Evolutionary conservation across 345 rosid genomes (phyloP).

Genomic region (Sonneratia caseolaris): DNA sequence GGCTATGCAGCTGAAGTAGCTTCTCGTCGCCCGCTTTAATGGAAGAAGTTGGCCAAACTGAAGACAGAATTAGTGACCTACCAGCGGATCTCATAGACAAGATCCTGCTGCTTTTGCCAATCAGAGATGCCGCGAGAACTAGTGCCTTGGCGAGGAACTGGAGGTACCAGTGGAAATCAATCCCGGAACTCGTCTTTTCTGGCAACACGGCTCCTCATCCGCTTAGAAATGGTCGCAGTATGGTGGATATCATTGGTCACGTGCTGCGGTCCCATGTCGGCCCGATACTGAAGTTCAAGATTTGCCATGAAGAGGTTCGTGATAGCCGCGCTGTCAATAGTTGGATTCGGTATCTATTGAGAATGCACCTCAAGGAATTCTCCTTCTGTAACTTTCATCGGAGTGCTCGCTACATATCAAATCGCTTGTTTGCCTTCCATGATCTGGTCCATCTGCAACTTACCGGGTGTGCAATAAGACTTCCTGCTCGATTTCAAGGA

Average conservation of each 20-base stretch:
- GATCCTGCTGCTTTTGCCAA: not conserved
- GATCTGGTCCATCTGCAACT: not conserved
- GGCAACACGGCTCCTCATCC: not conserved
- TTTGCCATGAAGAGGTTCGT: not conserved
- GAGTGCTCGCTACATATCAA: not conserved
- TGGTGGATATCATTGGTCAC: not conserved
- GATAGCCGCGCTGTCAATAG: not conserved
- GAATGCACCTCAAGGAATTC: not conserved
- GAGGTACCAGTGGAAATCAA: constrained; percentile 7
- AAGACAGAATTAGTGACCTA: not conserved
- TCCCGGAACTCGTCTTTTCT: constrained; percentile 1
- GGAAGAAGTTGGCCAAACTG: too few species aligned
- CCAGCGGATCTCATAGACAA: not conserved
- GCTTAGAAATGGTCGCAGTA: too few species aligned
- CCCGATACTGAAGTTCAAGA: not conserved
- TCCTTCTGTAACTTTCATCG: not conserved
- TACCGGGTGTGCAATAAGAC: not conserved
- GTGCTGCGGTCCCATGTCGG: not conserved
- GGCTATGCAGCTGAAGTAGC: too few species aligned
- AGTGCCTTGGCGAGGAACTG: constrained; percentile 7
- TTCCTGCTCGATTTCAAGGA: not conserved
- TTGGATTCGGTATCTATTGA: not conserved
- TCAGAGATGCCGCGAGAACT: constrained; percentile 8
- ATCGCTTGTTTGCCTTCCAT: not conserved
- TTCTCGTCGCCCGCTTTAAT: too few species aligned